phyloP scores from a whole-genome alignment of 306 rosid genomes.

The Leucaena leucocephala region DNA sequence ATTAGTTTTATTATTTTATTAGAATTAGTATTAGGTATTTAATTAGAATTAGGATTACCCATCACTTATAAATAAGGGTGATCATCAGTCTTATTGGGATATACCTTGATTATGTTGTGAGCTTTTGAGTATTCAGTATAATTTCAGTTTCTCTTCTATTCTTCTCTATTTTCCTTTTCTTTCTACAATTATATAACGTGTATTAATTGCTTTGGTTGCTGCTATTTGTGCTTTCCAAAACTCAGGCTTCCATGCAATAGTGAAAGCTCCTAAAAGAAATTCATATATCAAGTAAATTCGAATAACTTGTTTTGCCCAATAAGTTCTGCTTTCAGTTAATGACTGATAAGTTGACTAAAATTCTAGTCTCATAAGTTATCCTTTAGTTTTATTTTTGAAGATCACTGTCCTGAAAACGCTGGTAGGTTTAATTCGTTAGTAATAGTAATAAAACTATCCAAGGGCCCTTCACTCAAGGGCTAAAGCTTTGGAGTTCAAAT shows the following conservation, averaged over 20 bases:
- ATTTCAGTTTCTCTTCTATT: no score
- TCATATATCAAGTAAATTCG: background rate
- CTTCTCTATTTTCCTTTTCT: no score
- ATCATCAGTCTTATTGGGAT: no score
- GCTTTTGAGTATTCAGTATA: no score
- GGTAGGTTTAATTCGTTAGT: background rate
- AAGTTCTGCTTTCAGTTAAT: conserved; percentile 6
- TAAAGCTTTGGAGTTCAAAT: background rate
- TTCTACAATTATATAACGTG: no score
- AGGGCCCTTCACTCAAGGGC: no score
- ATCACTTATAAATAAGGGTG: no score
- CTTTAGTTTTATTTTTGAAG: background rate
- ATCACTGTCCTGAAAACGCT: background rate
- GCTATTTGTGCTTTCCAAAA: background rate
- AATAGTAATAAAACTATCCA: background rate
- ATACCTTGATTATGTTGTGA: no score
- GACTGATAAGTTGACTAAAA: background rate
- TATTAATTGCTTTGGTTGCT: background rate
- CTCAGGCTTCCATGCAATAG: background rate
- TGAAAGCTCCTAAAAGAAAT: background rate
- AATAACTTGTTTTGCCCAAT: background rate
- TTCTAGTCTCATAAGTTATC: background rate
- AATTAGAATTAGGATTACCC: no score
- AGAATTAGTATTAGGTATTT: no score
- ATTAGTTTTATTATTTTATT: no score